A percentile compares a stretch with the other conserved stretches of the same genome.
Evolutionary conservation across 257 asterid species (phyloP).

Genomic region (Capsicum chinense): DNA sequence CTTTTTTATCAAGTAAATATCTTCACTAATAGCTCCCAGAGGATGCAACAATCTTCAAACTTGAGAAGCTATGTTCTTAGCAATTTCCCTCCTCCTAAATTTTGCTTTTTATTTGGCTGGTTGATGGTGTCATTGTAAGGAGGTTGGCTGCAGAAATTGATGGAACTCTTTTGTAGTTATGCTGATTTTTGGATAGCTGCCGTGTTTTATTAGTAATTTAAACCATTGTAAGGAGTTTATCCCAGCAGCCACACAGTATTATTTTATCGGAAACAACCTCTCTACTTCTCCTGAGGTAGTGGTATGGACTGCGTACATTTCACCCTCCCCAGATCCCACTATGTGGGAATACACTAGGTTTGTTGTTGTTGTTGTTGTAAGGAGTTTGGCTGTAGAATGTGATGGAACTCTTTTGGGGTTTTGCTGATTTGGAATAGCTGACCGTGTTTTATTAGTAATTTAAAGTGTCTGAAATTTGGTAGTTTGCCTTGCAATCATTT

Average conservation of each 20-base stretch:
- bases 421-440: not conserved
- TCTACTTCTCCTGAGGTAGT: too few relatives aligned
- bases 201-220: not conserved
- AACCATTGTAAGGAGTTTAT: not conserved
- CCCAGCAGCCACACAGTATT: too few relatives aligned
- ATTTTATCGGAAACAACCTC: too few relatives aligned
- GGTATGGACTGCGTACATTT: too few relatives aligned
- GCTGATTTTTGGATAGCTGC: not conserved
- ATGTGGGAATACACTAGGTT: too few relatives aligned
- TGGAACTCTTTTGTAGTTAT: not conserved
- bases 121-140: not conserved
- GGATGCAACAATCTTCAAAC: not conserved
- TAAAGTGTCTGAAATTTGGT: not conserved
- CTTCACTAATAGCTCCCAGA: not conserved
- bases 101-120: not conserved
- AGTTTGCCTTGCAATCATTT: not conserved
- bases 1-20: not conserved
- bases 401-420: not conserved
- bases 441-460: not conserved
- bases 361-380: not conserved
- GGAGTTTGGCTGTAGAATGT: conserved; percentile 1
- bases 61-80: not conserved
- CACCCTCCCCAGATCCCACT: too few relatives aligned
- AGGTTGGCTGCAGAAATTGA: not conserved
- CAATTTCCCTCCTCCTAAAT: not conserved